Percentiles rank a stretch among this genome's conserved stretches.
phyloP scores from a whole-genome alignment of 169 alveolate species.

The Eimeria tenella region DNA sequence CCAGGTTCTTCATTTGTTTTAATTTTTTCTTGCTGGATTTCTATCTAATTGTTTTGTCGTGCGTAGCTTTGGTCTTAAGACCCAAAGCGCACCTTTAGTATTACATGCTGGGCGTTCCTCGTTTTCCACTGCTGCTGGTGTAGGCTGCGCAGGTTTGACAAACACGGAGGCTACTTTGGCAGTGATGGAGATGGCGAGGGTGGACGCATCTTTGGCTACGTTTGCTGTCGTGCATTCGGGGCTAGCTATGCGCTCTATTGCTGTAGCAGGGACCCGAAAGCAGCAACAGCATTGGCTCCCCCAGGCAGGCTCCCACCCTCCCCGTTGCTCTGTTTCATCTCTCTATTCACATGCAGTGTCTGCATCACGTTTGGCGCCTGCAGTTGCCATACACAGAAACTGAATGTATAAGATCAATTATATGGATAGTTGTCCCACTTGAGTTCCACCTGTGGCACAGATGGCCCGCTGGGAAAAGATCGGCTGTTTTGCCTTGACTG shows the following conservation, averaged over 20 bases:
- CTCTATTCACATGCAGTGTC: too few species aligned
- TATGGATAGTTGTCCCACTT: too few species aligned
- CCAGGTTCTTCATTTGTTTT: too few species aligned
- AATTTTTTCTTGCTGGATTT: background rate
- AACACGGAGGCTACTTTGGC: slow-evolving; percentile 34
- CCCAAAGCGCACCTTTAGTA: background rate
- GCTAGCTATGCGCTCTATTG: slow-evolving; percentile 78
- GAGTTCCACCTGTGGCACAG: background rate
- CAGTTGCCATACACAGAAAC: too few species aligned
- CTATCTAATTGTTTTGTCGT: background rate
- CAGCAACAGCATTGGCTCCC: slow-evolving; percentile 80
- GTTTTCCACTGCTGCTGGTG: too few species aligned
- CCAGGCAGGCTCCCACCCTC: slow-evolving; percentile 4
- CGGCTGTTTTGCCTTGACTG: slow-evolving; percentile 92
- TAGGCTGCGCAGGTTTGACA: slow-evolving; percentile 79
- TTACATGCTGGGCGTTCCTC: background rate
- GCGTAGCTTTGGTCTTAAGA: background rate
- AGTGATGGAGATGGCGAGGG: slow-evolving; percentile 79
- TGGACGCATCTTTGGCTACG: slow-evolving; percentile 82
- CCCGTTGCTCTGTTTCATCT: too few species aligned
- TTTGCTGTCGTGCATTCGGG: slow-evolving; percentile 80
- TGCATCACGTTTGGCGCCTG: too few species aligned
- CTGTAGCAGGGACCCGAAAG: slow-evolving; percentile 76
- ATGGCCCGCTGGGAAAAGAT: slow-evolving; percentile 78
- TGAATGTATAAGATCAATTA: too few species aligned